Evolutionary conservation across 768 basidiomycete genomes (phyloP).

Genomic region (Dacryopinax spathularia): DNA sequence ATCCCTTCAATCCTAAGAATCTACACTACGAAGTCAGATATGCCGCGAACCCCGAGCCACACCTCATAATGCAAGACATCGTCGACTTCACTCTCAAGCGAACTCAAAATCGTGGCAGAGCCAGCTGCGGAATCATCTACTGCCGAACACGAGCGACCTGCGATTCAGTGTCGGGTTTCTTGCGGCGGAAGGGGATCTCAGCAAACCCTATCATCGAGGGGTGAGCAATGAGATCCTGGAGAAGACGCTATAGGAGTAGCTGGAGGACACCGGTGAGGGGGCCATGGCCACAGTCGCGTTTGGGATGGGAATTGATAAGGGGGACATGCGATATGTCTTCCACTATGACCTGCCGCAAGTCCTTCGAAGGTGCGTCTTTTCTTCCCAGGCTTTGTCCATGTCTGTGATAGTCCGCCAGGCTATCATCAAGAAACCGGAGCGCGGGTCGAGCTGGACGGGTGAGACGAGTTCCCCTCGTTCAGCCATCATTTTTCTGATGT

Average conservation of each 20-base stretch:
- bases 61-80: slow-evolving; percentile 49
- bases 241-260: slow-evolving; percentile 42
- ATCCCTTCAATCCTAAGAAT: slow-evolving; percentile 69
- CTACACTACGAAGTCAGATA: slow-evolving; percentile 60
- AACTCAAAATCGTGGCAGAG: slow-evolving; percentile 40
- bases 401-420: slow-evolving; percentile 28
- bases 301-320: slow-evolving; percentile 76
- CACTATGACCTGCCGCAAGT: slow-evolving; percentile 73
- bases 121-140: slow-evolving; percentile 64
- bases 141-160: slow-evolving; percentile 56
- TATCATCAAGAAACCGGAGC: slow-evolving; percentile 89
- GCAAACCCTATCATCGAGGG: slow-evolving; percentile 66
- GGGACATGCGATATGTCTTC: slow-evolving; percentile 64
- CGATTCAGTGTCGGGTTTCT: slow-evolving; percentile 47
- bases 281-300: slow-evolving; percentile 73
- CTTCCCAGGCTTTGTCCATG: background rate
- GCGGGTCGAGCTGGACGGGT: slow-evolving; percentile 70
- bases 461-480: too few relatives aligned
- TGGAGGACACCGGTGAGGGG: slow-evolving; percentile 36
- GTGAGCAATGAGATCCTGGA: slow-evolving; percentile 40
- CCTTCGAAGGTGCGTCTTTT: slow-evolving; percentile 50
- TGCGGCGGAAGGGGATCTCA: slow-evolving; percentile 52
- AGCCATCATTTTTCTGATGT: background rate
- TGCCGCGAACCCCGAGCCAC: slow-evolving; percentile 31
- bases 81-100: slow-evolving; percentile 50